Base-by-base conservation (phyloP, 768 basidiomycete species). In the Leccinum subgranulosum region DNA sequence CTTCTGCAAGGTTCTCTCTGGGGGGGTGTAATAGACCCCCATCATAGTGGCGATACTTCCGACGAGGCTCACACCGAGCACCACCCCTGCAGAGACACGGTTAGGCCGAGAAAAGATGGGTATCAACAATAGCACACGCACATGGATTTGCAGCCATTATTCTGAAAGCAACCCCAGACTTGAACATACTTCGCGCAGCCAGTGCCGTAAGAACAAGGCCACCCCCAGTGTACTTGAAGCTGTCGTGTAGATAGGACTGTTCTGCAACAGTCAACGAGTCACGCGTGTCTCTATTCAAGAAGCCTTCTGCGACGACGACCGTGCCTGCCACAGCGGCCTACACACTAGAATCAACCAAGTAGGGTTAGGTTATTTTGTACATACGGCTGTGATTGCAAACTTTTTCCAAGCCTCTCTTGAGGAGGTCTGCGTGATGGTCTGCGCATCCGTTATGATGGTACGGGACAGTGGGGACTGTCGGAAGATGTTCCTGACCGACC, bases 121-220 rank as follows among this genome's bases (percentile, higher is more conserved):
- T 15, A 3, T 11, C 39, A 4, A 10, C 27, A 45, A 28, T 19
- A 19, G 39, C 15, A 41, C 45, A 56, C 83, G 58, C 62, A 86
- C 90, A 93, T 58, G 92, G 92, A 71, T 92, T 93, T 14, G 90
- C 83, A 0, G 87, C 74, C 91, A 94, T 91, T 54, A 94, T 76
- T 55, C 86, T 81, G 74, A 84, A 84, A 3, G 85, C 83, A 49
- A 81, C 67, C 2, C 90, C 86, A 54, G 82, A 82, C 62, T 73
- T 81, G 74, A 91, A 92, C 75, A 93, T 76, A 49, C 83, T 75
- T n/a, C 89, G 83, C 3, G 93, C 93, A n/a, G 84, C 84, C 14
- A 87, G 68, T 1, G 92, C 92, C 1, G 90, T 92, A 34, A 93
- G 71, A 3, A 77, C 77, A 25, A 95, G 82, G 1, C 92, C 93